A percentile compares a stretch with the other conserved stretches of the same genome.
Evolutionary conservation across 768 basidiomycete species (phyloP).

Genomic region (Daedalea quercina): DNA sequence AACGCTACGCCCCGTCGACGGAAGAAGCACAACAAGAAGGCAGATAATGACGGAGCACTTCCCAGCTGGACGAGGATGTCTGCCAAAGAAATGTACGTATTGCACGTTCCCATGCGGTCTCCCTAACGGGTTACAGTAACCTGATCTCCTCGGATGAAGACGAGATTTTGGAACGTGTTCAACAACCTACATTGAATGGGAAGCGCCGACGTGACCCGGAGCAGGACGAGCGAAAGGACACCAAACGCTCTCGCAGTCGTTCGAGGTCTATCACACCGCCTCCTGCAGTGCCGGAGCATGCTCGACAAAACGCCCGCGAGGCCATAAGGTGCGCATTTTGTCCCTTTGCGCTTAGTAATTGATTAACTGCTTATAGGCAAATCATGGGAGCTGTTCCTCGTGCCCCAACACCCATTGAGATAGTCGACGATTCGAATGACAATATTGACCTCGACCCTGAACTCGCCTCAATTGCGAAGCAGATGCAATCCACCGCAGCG

Average conservation of each 20-base stretch:
- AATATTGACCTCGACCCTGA: constrained; percentile 53
- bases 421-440: constrained; percentile 39
- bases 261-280: constrained; percentile 76
- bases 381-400: constrained; percentile 36
- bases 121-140: constrained; percentile 12
- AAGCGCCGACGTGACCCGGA: neutral
- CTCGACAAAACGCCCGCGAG: constrained; percentile 49
- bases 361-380: constrained; percentile 31
- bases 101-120: neutral
- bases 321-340: constrained; percentile 45
- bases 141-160: constrained; percentile 39
- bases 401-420: constrained; percentile 39
- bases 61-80: constrained; percentile 15
- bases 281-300: constrained; percentile 47
- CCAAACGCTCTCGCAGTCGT: constrained; percentile 44
- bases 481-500: constrained; percentile 26
- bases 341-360: constrained; percentile 3
- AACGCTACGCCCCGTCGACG: constrained; percentile 5
- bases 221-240: constrained; percentile 1
- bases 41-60: constrained; percentile 1
- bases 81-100: constrained; percentile 1
- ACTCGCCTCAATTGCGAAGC: constrained; percentile 47
- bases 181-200: constrained; percentile 16
- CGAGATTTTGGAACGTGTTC: constrained; percentile 28
- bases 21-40: constrained; percentile 4